Evolutionary conservation across 148 eudicot species (phyloP), one percentile per base, ranked within the genome.

Genomic region (Camellia japonica): DNA sequence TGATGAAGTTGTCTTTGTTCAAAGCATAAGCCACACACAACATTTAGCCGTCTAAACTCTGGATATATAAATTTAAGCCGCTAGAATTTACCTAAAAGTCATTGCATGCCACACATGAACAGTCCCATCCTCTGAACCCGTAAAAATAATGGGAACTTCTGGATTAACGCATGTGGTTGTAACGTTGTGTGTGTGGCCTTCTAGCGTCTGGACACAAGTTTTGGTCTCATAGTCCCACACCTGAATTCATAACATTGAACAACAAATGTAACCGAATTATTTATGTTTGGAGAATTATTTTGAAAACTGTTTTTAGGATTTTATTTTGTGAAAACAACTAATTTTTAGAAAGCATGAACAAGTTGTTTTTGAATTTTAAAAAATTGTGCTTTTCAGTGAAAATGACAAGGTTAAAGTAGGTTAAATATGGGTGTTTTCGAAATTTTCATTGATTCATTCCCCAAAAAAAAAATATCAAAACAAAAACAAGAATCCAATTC

Each of bases 71-170:
- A 15, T 1, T 19, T n/a, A n/a, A 5, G 38, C 9, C 20, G 30
- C 0, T 3, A 23, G 30, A 77, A 63, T 80, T 86, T 84, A 89
- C 98, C 91, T 85, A 75, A 90, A 90, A 64, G 93, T 91, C 49
- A 89, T 80, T 41, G 97, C 80, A 73, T 92, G 88, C 98, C 98
- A 94, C 23, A 91, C 82, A 11, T 89, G 84, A 63, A 94, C 84
- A 5, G 93, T 91, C 68, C 86, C 93, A 85, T 92, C 97, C 86
- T 94, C 98, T 42, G 98, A 92, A 71, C 90, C 95, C 38, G 98
- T 91, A 68, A 91, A 64, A 62, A 92, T 89, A 19, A 91, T 84
- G 23, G 97, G 97, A 83, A 86, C 90, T 73, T 91, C 89, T 14
- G 97, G 97, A 81, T 94, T 97, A 73, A 87, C 79, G 85, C 90